Percentiles rank a stretch among this genome's conserved stretches.
These are phyloP conservation scores for Akanthomyces dipterigenus DNA, from an alignment of 2,329 filamentous ascomycete genomes.

Conservation along the genomic window DNA sequence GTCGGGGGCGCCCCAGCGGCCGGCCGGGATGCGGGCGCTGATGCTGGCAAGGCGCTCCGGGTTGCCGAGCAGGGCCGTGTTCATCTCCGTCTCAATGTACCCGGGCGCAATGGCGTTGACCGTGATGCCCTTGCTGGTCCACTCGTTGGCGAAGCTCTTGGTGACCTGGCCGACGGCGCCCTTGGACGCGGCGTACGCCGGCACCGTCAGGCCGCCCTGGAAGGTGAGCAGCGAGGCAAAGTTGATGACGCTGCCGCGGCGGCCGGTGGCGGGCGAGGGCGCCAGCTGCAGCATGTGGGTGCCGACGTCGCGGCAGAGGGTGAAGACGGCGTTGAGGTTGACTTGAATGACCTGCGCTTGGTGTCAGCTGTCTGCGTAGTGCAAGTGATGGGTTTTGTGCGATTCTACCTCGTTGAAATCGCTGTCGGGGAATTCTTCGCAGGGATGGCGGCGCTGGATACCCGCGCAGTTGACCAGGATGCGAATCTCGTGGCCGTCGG, in stretches of 20 bases:
- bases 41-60: constrained; percentile 64
- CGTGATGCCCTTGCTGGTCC: constrained; percentile 69
- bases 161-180: constrained; percentile 80
- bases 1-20: constrained; percentile 73
- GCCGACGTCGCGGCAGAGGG: constrained; percentile 68
- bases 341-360: constrained; percentile 64
- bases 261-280: constrained; percentile 40
- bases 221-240: constrained; percentile 74
- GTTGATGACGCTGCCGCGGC: constrained; percentile 73
- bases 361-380: background rate
- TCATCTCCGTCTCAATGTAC: constrained; percentile 95
- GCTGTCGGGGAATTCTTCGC: constrained; percentile 65
- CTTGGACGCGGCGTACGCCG: constrained; percentile 81
- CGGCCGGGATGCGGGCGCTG: constrained; percentile 72
- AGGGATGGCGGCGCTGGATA: constrained; percentile 73
- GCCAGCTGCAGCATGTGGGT: constrained; percentile 65
- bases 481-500: constrained; percentile 58
- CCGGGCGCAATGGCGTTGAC: constrained; percentile 88
- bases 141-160: constrained; percentile 81
- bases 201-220: constrained; percentile 82
- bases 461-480: constrained; percentile 84
- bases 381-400: too few species aligned
- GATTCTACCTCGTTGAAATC: constrained; percentile 62
- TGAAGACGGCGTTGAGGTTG: constrained; percentile 78
- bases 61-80: constrained; percentile 71